Conservation (phyloP, 768 basidiomycete genomes). For the Boletus rufocinnamomeus region DNA sequence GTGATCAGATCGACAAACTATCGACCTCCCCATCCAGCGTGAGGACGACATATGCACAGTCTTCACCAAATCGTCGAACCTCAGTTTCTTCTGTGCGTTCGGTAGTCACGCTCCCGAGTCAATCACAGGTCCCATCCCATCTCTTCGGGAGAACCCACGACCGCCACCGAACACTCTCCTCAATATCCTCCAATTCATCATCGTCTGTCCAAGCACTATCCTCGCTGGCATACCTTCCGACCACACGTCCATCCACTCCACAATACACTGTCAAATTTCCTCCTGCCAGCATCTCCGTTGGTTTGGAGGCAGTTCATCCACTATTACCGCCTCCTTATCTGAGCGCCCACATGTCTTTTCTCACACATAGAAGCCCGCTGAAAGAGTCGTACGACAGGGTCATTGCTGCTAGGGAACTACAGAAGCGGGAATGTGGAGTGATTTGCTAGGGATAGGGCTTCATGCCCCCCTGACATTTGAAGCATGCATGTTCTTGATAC, state of each 20-base stretch:
- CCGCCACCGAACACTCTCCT: constrained; percentile 57
- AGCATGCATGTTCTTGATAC: constrained; percentile 22
- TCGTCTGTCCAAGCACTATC: constrained; percentile 54
- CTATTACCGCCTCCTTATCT: constrained; percentile 73
- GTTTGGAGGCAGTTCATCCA: constrained; percentile 65
- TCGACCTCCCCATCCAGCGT: constrained; percentile 43
- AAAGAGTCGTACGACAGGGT: constrained; percentile 72
- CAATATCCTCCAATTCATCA: constrained; percentile 52
- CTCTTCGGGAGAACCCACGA: constrained; percentile 39
- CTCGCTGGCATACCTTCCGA: constrained; percentile 56
- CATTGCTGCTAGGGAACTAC: constrained; percentile 51
- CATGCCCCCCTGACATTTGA: neutral
- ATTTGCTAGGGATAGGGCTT: constrained; percentile 1
- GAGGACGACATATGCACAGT: constrained; percentile 35
- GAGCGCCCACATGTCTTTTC: constrained; percentile 67
- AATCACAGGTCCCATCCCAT: constrained; percentile 37
- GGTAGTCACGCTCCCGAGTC: constrained; percentile 54
- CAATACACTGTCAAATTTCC: constrained; percentile 66
- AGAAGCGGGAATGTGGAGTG: constrained; percentile 21
- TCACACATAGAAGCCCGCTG: constrained; percentile 64
- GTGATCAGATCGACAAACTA: constrained; percentile 21
- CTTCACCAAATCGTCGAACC: constrained; percentile 44
- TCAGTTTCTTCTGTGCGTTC: constrained; percentile 64
- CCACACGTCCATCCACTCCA: constrained; percentile 37
- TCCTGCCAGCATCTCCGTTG: constrained; percentile 51